Percentiles rank a stretch among this genome's conserved stretches.
Evolutionary conservation across 768 basidiomycete genomes (phyloP).

Genomic region (Lentinula boryana): DNA sequence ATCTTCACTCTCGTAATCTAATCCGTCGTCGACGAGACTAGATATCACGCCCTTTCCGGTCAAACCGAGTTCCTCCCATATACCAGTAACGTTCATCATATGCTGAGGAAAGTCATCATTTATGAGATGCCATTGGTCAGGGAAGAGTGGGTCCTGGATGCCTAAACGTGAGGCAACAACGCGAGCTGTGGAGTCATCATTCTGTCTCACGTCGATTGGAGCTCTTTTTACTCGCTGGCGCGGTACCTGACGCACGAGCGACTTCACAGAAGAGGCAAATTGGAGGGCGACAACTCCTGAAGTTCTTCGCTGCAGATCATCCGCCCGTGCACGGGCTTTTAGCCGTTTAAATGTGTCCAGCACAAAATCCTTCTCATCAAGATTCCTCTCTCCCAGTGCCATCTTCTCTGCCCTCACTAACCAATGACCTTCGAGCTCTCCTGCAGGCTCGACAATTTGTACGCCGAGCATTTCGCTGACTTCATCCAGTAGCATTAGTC

Average conservation of each 20-base stretch:
- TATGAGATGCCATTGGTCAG: constrained; percentile 90
- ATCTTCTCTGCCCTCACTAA: constrained; percentile 59
- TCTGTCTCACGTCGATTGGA: constrained; percentile 50
- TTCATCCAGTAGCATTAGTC: constrained; percentile 41
- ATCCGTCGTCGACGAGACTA: constrained; percentile 90
- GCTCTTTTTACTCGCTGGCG: constrained; percentile 70
- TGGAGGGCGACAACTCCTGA: constrained; percentile 24
- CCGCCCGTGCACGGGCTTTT: constrained; percentile 21
- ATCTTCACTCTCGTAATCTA: constrained; percentile 87
- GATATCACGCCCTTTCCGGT: constrained; percentile 84
- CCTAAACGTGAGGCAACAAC: constrained; percentile 53
- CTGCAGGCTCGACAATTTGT: constrained; percentile 83
- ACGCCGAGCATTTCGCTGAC: constrained; percentile 60
- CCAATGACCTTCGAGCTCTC: constrained; percentile 80
- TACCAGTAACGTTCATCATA: constrained; percentile 86
- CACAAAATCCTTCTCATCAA: constrained; percentile 39
- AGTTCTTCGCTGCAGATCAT: constrained; percentile 12
- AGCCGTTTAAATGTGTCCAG: constrained; percentile 45
- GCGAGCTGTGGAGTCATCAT: constrained; percentile 25
- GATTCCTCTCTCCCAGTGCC: constrained; percentile 12
- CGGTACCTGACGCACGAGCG: constrained; percentile 57
- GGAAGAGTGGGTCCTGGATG: constrained; percentile 79
- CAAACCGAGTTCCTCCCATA: constrained; percentile 83
- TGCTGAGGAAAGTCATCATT: constrained; percentile 80
- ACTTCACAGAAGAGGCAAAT: constrained; percentile 51